phyloP scores from a whole-genome alignment of 225 moss, liverwort and hornwort species.

The Lunularia cruciata region DNA sequence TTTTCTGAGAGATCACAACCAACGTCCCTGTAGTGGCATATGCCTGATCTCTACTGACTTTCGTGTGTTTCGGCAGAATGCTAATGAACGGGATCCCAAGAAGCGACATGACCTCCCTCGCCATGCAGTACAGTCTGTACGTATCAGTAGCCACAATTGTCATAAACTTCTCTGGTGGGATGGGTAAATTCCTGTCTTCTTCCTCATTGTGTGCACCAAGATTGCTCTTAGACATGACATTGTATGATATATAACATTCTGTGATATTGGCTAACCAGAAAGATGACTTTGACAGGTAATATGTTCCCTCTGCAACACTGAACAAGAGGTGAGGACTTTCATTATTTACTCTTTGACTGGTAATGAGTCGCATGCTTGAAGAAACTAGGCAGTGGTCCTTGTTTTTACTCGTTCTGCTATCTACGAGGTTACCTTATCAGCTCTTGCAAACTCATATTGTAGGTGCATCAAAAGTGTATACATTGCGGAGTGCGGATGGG shows the following conservation, averaged over 20 bases:
- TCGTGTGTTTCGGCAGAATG: constrained; percentile 45
- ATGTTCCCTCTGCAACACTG: constrained; percentile 76
- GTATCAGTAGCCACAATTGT: background rate
- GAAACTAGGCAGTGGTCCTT: no score
- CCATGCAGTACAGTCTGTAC: constrained; percentile 73
- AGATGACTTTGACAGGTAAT: constrained; percentile 52
- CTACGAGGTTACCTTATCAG: no score
- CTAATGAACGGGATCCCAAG: constrained; percentile 55
- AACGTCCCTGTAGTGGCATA: background rate
- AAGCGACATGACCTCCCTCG: constrained; percentile 83
- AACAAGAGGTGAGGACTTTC: constrained; percentile 49
- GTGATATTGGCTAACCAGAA: background rate
- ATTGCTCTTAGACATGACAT: no score
- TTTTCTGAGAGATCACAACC: background rate
- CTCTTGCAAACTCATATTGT: background rate
- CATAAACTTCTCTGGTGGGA: background rate
- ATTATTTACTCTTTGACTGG: background rate
- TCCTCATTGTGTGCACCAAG: no score
- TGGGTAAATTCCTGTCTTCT: no score
- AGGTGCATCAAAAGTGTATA: constrained; percentile 75
- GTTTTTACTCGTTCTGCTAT: no score
- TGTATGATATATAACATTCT: no score
- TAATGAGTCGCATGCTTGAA: no score
- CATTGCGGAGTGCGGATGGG: constrained; percentile 95
- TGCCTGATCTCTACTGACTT: background rate